Evolutionary conservation across 495 filamentous ascomycete species (phyloP).

Genomic region (Aspergillus leporis): DNA sequence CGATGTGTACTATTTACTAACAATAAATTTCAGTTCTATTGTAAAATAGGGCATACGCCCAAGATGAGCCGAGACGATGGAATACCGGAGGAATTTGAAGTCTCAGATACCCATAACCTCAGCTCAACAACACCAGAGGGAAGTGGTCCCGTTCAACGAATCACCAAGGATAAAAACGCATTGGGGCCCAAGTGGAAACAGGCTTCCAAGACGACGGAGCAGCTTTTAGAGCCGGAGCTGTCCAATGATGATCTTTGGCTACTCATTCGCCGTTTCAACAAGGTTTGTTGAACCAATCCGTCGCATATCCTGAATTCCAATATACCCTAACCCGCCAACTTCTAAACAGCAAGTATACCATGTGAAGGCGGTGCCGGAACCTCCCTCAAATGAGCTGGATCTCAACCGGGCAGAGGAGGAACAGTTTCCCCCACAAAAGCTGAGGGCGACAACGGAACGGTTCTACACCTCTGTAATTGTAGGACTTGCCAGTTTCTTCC

Average conservation of each 20-base stretch:
- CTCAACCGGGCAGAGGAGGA: conserved; percentile 80
- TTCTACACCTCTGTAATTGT: conserved; percentile 82
- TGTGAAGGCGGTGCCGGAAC: conserved; percentile 65
- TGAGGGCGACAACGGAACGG: conserved; percentile 74
- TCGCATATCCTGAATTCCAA: neutral
- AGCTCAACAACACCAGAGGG: conserved; percentile 3
- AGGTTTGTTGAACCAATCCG: conserved; percentile 44
- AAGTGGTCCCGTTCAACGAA: neutral
- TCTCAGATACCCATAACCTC: conserved; percentile 19
- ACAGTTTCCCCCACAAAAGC: conserved; percentile 83
- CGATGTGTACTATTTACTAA: too few species aligned
- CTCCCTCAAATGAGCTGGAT: conserved; percentile 66
- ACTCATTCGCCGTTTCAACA: conserved; percentile 75
- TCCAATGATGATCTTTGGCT: conserved; percentile 79
- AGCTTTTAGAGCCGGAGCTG: conserved; percentile 53
- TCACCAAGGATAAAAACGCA: neutral
- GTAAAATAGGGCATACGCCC: neutral
- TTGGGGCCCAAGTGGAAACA: neutral
- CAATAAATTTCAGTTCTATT: neutral
- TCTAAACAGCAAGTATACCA: conserved; percentile 76
- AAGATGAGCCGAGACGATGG: conserved; percentile 26
- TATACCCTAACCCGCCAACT: neutral
- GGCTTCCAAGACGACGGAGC: conserved; percentile 5
- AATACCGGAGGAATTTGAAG: conserved; percentile 18
- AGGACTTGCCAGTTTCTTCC: conserved; percentile 60